Evolutionary conservation across 2,329 filamentous ascomycete genomes (phyloP).

Genomic region (Colletotrichum caudatum): DNA sequence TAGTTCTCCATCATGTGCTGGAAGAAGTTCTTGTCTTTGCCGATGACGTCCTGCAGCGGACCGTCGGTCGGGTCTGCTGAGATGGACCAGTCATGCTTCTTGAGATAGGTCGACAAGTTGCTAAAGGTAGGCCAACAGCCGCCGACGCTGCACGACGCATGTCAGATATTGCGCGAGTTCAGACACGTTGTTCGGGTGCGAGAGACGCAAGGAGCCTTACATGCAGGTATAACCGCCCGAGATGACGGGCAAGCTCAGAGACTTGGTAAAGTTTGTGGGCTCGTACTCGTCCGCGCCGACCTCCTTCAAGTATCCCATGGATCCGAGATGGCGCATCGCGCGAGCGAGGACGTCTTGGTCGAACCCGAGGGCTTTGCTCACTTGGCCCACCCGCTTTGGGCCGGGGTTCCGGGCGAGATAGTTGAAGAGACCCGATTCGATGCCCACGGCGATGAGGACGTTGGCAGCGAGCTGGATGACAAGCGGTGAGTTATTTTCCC

Average conservation of each 20-base stretch:
- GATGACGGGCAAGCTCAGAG: constrained; percentile 44
- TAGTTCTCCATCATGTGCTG: constrained; percentile 31
- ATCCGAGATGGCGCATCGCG: constrained; percentile 50
- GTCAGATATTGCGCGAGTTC: background rate
- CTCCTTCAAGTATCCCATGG: constrained; percentile 51
- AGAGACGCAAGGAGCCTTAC: constrained; percentile 40
- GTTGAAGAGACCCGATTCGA: constrained; percentile 21
- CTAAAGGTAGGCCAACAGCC: constrained; percentile 24
- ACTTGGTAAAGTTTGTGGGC: constrained; percentile 49
- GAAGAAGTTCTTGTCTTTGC: constrained; percentile 22
- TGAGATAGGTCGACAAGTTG: constrained; percentile 34
- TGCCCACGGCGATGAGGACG: constrained; percentile 9
- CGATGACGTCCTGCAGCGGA: constrained; percentile 20
- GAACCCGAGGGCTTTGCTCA: background rate
- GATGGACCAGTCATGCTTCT: constrained; percentile 9
- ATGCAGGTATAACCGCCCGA: constrained; percentile 47
- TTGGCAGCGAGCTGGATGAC: background rate
- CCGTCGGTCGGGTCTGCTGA: constrained; percentile 6
- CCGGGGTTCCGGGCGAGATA: constrained; percentile 15
- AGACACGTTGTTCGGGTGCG: background rate
- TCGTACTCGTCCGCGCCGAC: constrained; percentile 50
- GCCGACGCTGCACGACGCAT: background rate
- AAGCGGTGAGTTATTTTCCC: background rate
- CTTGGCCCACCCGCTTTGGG: constrained; percentile 2
- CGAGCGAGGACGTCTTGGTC: constrained; percentile 46